phyloP scores from a whole-genome alignment of 116 monocot species.

The Posidonia oceanica region DNA sequence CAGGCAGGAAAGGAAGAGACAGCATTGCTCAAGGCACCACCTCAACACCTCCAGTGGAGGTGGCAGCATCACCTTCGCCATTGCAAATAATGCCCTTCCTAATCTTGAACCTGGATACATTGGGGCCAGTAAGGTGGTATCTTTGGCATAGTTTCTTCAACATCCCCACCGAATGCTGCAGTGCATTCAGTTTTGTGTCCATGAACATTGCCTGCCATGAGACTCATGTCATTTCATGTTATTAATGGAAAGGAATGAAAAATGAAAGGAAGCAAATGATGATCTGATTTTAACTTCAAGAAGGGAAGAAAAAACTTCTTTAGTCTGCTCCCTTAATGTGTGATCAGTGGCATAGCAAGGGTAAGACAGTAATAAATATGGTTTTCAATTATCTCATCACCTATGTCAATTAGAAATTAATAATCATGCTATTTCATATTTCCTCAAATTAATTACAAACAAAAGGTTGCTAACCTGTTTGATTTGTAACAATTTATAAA shows the following conservation, averaged over 20 bases:
- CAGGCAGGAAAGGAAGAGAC: background rate
- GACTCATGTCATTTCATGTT: background rate
- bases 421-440: no score
- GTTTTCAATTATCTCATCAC: no score
- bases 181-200: constrained; percentile 70
- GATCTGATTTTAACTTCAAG: no score
- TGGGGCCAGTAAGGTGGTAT: constrained; percentile 15
- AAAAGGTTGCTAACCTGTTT: no score
- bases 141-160: constrained; percentile 73
- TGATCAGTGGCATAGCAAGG: no score
- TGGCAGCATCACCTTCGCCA: background rate
- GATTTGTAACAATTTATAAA: no score
- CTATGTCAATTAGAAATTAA: no score
- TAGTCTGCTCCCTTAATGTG: no score
- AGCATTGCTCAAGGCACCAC: constrained; percentile 1
- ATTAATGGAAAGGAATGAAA: background rate
- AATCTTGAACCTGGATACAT: constrained; percentile 11
- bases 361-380: no score
- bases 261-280: background rate
- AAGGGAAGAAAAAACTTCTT: no score
- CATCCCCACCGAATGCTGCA: constrained; percentile 74
- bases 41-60: background rate
- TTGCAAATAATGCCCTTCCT: constrained; percentile 1
- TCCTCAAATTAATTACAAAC: no score
- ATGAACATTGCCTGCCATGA: constrained; percentile 76